Evolutionary conservation across 345 rosid species (phyloP).

Genomic region (Citrus maxima): DNA sequence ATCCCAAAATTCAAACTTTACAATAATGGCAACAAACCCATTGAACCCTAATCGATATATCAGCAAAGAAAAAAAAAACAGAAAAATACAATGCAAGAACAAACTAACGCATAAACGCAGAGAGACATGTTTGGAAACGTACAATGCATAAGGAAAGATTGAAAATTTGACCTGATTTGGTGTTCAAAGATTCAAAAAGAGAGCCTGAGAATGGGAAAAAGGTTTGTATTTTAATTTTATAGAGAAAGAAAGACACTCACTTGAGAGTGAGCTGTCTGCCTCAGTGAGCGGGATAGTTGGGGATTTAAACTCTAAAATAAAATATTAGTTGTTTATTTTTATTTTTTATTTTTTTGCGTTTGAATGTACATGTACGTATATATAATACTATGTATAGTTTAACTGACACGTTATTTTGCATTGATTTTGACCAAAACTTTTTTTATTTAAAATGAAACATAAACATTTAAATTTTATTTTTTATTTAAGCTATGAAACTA

Average conservation of each 20-base stretch:
- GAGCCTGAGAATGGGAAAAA: conserved; percentile 11
- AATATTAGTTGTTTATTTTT: not conserved
- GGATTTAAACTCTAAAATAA: conserved; percentile 15
- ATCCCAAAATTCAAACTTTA: conserved; percentile 7
- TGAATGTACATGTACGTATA: too few species aligned
- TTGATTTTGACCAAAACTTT: not conserved
- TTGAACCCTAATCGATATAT: conserved; percentile 7
- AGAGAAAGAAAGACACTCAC: not conserved
- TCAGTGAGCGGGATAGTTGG: conserved; percentile 18
- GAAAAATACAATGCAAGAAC: not conserved
- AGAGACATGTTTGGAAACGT: not conserved
- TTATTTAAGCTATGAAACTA: not conserved
- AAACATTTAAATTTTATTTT: too few species aligned
- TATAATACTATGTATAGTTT: too few species aligned
- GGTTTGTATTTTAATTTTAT: not conserved
- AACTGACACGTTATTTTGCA: not conserved
- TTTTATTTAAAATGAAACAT: too few species aligned
- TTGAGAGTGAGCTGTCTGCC: not conserved
- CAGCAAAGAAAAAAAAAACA: not conserved
- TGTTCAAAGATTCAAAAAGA: conserved; percentile 10
- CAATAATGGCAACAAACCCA: conserved; percentile 4
- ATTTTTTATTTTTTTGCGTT: too few species aligned
- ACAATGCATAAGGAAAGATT: not conserved
- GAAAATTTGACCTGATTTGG: conserved; percentile 4
- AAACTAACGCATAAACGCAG: not conserved